Conservation (phyloP, 805 yeast genomes). For the Starmerella etchellsii region DNA sequence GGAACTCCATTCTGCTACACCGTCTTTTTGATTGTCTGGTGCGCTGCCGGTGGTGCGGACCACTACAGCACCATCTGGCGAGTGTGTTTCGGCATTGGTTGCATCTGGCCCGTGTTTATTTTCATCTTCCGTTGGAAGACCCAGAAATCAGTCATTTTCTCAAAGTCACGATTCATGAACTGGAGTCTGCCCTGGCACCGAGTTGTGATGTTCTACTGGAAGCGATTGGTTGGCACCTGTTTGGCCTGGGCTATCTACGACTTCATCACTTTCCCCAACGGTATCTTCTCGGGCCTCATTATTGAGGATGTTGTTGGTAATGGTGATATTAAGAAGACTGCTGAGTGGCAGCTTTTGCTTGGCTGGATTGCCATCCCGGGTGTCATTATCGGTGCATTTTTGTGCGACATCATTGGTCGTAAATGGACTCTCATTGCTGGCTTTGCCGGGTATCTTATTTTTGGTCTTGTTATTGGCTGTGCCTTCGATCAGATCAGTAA, state of each 20-base stretch:
- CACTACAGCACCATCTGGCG: constrained; percentile 48
- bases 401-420: constrained; percentile 51
- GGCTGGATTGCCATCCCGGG: constrained; percentile 62
- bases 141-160: constrained; percentile 53
- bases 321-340: constrained; percentile 38
- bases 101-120: constrained; percentile 61
- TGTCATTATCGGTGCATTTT: constrained; percentile 52
- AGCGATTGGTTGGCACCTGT: constrained; percentile 52
- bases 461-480: constrained; percentile 33
- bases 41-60: constrained; percentile 37
- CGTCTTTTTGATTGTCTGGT: constrained; percentile 54
- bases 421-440: constrained; percentile 61
- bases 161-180: constrained; percentile 48
- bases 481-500: constrained; percentile 44
- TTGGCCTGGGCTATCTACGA: constrained; percentile 72
- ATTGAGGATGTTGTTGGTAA: constrained; percentile 37
- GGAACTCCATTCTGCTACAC: constrained; percentile 68
- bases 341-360: constrained; percentile 61
- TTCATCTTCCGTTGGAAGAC: constrained; percentile 60
- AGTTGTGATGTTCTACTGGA: constrained; percentile 56
- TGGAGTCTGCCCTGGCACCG: constrained; percentile 43
- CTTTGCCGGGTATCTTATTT: constrained; percentile 54
- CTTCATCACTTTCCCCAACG: constrained; percentile 70
- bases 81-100: constrained; percentile 56
- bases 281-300: constrained; percentile 52